phyloP scores from a whole-genome alignment of 2,329 filamentous ascomycete genomes.

The Stemphylium vesicarium region DNA sequence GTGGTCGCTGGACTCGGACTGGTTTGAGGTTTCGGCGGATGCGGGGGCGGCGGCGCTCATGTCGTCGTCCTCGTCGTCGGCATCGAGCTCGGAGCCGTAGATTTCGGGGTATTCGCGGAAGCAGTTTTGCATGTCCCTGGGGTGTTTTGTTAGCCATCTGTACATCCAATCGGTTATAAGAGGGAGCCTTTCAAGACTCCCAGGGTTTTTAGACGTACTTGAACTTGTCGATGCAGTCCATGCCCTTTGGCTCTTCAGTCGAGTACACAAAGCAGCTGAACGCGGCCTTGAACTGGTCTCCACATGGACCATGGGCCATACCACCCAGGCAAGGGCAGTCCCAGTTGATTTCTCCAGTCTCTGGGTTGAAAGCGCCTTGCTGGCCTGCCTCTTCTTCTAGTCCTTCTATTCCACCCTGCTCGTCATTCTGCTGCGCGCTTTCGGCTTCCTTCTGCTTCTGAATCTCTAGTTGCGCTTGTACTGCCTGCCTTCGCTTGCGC shows the following conservation, averaged over 20 bases:
- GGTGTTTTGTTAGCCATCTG: slow-evolving; percentile 7
- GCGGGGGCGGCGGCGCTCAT: slow-evolving; percentile 30
- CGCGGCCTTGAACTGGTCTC: slow-evolving; percentile 90
- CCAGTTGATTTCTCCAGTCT: slow-evolving; percentile 99
- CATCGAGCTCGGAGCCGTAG: slow-evolving; percentile 86
- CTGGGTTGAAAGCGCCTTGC: slow-evolving; percentile 95
- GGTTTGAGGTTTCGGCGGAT: slow-evolving; percentile 7
- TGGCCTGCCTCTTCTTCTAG: slow-evolving; percentile 83
- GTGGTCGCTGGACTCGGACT: slow-evolving; percentile 12
- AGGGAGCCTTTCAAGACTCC: background rate
- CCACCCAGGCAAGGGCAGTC: slow-evolving; percentile 96
- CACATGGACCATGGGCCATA: slow-evolving; percentile 96
- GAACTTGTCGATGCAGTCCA: slow-evolving; percentile 97
- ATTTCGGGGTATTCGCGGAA: slow-evolving; percentile 92
- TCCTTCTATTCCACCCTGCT: slow-evolving; percentile 55
- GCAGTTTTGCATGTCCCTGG: slow-evolving; percentile 94
- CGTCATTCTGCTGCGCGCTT: slow-evolving; percentile 18
- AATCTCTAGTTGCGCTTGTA: slow-evolving; percentile 40
- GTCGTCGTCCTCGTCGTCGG: slow-evolving; percentile 72
- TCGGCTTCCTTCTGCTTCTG: slow-evolving; percentile 31
- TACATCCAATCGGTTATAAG: too few relatives aligned
- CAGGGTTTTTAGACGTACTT: slow-evolving; percentile 66
- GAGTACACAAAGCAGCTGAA: slow-evolving; percentile 99
- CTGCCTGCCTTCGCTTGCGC: slow-evolving; percentile 44
- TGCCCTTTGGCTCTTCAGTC: slow-evolving; percentile 92